phyloP scores from a whole-genome alignment of 1,284 basidiomycete genomes.

The Cryptococcus sp. region DNA sequence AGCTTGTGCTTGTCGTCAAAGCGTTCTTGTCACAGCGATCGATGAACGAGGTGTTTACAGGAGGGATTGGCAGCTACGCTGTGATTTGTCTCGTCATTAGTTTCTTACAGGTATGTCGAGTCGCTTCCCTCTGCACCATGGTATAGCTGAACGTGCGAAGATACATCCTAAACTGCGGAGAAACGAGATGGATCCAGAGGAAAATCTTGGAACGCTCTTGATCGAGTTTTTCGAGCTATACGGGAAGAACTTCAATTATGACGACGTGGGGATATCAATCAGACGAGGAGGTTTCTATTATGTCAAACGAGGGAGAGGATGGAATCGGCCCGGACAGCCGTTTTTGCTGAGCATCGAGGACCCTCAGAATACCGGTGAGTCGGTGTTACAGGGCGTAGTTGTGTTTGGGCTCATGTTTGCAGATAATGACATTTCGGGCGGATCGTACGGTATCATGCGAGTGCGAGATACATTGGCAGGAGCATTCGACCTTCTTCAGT shows the following conservation, averaged over 20 bases:
- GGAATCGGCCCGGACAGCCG: constrained; percentile 60
- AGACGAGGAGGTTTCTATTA: constrained; percentile 79
- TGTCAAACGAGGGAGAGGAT: constrained; percentile 70
- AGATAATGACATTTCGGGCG: constrained; percentile 91
- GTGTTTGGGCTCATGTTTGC: constrained; percentile 3
- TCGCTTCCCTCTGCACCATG: not conserved
- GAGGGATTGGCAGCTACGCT: constrained; percentile 89
- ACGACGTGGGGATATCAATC: constrained; percentile 83
- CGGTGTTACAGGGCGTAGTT: not conserved
- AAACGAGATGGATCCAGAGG: constrained; percentile 76
- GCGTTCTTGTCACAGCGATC: constrained; percentile 80
- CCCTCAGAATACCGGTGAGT: constrained; percentile 81
- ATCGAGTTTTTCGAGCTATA: constrained; percentile 98
- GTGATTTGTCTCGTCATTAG: constrained; percentile 89
- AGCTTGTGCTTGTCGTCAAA: constrained; percentile 81
- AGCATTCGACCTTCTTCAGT: constrained; percentile 75
- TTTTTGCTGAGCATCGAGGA: constrained; percentile 83
- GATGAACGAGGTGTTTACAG: constrained; percentile 96
- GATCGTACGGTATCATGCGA: constrained; percentile 75
- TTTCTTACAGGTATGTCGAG: constrained; percentile 71
- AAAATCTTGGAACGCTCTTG: constrained; percentile 84
- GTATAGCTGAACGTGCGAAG: constrained; percentile 13
- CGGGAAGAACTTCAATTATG: constrained; percentile 85
- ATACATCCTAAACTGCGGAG: constrained; percentile 91
- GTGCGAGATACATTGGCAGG: constrained; percentile 80